Evolutionary conservation across 169 alveolate genomes (phyloP).

Genomic region (Plasmodium chabaudi): DNA sequence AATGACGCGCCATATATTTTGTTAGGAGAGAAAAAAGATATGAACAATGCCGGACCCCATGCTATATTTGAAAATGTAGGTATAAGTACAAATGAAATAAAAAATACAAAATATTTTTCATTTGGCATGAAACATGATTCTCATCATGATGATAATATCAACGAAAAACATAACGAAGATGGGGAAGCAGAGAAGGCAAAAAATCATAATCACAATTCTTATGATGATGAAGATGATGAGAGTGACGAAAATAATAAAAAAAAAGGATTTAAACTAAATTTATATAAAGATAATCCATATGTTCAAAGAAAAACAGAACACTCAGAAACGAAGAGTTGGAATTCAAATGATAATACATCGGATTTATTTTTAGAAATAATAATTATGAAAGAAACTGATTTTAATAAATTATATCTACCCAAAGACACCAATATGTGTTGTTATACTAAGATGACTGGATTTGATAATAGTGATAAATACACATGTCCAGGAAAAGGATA

Average conservation of each 20-base stretch:
- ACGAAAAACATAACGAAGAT: constrained; percentile 2
- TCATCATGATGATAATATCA: neutral
- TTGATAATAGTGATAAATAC: constrained; percentile 31
- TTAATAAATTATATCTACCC: constrained; percentile 64
- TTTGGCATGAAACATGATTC: constrained; percentile 21
- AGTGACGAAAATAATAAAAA: constrained; percentile 32
- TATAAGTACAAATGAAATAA: constrained; percentile 64
- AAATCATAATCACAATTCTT: neutral
- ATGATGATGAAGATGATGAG: neutral
- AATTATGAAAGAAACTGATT: constrained; percentile 72
- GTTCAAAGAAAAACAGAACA: constrained; percentile 48
- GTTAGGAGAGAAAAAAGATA: constrained; percentile 72
- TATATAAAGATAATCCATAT: constrained; percentile 67
- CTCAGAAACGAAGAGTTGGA: neutral
- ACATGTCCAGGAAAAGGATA: constrained; percentile 76
- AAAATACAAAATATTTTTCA: constrained; percentile 65
- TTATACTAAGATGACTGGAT: constrained; percentile 17
- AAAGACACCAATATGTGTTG: constrained; percentile 64
- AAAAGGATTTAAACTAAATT: constrained; percentile 48
- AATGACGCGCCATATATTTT: constrained; percentile 63
- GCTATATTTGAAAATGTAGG: constrained; percentile 74
- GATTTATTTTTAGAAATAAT: constrained; percentile 70
- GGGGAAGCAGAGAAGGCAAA: neutral
- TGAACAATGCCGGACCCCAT: constrained; percentile 40
- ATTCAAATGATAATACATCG: constrained; percentile 4